Percentiles rank a stretch among this genome's conserved stretches.
These are phyloP conservation scores for Russula earlei DNA, from an alignment of 768 basidiomycete genomes.

Conservation along the genomic window DNA sequence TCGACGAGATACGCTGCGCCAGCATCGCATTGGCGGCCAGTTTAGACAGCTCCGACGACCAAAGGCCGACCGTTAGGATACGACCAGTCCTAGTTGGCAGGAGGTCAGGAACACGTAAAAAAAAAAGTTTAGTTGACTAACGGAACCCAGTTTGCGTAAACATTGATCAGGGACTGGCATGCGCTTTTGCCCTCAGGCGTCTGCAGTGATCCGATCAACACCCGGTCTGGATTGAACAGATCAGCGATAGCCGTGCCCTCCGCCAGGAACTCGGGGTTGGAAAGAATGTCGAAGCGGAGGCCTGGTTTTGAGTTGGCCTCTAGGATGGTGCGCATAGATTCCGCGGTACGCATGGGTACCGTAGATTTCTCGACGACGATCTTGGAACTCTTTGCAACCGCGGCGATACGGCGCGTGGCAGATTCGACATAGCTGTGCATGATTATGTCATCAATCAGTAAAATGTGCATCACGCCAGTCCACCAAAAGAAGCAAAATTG, in stretches of 20 bases:
- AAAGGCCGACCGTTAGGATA: slow-evolving; percentile 91
- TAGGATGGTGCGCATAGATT: slow-evolving; percentile 98
- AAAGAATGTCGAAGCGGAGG: slow-evolving; percentile 93
- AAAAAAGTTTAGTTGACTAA: slow-evolving; percentile 32
- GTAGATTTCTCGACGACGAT: slow-evolving; percentile 99
- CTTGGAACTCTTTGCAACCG: slow-evolving; percentile 82
- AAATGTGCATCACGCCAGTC: background rate
- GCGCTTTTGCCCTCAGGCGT: slow-evolving; percentile 79
- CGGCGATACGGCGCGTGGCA: slow-evolving; percentile 93
- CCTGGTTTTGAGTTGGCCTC: slow-evolving; percentile 94
- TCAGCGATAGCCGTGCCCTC: slow-evolving; percentile 95
- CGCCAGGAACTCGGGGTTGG: slow-evolving; percentile 98
- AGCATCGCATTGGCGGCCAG: slow-evolving; percentile 99
- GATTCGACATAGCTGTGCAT: slow-evolving; percentile 82
- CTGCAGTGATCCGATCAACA: slow-evolving; percentile 93
- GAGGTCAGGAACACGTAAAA: background rate
- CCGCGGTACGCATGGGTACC: slow-evolving; percentile 95
- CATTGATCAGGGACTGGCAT: slow-evolving; percentile 60
- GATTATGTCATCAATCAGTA: slow-evolving; percentile 7
- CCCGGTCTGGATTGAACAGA: slow-evolving; percentile 84
- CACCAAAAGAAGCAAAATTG: background rate
- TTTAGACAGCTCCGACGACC: slow-evolving; percentile 98
- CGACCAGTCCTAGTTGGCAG: slow-evolving; percentile 45
- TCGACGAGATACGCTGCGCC: slow-evolving; percentile 95
- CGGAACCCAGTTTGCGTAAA: slow-evolving; percentile 98